These are phyloP conservation scores for Poa annua DNA, from an alignment of 176 grass and related monocot genomes.

Conservation along the genomic window DNA sequence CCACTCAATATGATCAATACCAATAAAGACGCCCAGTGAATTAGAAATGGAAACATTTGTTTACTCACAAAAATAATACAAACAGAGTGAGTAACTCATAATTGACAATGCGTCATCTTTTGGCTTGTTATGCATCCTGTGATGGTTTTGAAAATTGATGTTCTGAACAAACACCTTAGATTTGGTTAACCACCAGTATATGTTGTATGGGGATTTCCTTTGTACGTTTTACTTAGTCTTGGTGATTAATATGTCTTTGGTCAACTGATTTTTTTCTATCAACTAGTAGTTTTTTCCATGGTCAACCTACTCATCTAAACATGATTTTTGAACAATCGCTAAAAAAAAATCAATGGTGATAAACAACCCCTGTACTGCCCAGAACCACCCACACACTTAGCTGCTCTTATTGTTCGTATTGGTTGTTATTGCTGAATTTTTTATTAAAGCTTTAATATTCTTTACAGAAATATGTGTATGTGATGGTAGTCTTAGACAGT, in stretches of 20 bases:
- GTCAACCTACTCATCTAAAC: not conserved
- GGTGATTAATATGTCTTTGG: not conserved
- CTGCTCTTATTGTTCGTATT: not conserved
- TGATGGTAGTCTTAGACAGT: not conserved
- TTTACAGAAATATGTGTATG: constrained; percentile 24
- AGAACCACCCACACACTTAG: not conserved
- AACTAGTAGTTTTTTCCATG: constrained; percentile 3
- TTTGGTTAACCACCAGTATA: constrained; percentile 20
- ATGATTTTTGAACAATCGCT: constrained; percentile 1
- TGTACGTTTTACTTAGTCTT: not conserved
- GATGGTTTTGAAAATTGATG: not conserved
- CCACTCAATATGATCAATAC: not conserved
- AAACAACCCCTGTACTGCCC: not conserved
- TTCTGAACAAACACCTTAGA: not conserved
- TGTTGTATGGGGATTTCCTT: not conserved
- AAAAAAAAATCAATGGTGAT: not conserved
- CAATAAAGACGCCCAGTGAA: not conserved
- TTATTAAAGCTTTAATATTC: not conserved
- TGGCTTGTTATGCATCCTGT: not conserved
- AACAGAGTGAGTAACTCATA: constrained; percentile 14
- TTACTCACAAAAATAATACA: not conserved
- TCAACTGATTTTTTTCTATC: not conserved
- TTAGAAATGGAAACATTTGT: not conserved
- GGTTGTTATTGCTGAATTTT: not conserved
- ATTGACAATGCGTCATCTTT: not conserved